A percentile compares a stretch with the other conserved stretches of the same genome.
phyloP scores from a whole-genome alignment of 768 basidiomycete species.

The Coprinopsis marcescibilis region DNA sequence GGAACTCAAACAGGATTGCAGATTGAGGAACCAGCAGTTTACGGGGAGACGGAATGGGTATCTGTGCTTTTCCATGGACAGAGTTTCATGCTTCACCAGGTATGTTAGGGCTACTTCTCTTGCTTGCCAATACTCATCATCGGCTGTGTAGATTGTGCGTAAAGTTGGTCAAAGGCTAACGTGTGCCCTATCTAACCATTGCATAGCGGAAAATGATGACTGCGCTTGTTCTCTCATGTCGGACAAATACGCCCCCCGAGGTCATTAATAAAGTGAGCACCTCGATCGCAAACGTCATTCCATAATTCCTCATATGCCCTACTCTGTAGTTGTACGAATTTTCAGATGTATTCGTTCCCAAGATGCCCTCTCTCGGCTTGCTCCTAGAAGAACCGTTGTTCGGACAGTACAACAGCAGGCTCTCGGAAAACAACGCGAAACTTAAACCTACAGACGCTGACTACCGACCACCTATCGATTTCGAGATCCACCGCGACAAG shows the following conservation, averaged over 20 bases:
- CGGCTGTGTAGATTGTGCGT: slow-evolving; percentile 44
- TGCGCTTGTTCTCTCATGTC: slow-evolving; percentile 68
- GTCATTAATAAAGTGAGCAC: slow-evolving; percentile 64
- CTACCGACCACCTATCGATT: slow-evolving; percentile 68
- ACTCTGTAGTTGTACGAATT: slow-evolving; percentile 66
- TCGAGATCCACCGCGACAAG: slow-evolving; percentile 54
- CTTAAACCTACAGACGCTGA: slow-evolving; percentile 49
- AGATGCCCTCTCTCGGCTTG: slow-evolving; percentile 92
- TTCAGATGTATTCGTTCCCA: slow-evolving; percentile 77
- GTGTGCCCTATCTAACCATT: slow-evolving; percentile 11
- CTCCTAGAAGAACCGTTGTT: slow-evolving; percentile 86
- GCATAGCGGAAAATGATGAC: slow-evolving; percentile 98
- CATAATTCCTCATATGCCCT: background rate
- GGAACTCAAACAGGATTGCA: slow-evolving; percentile 21
- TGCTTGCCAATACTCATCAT: background rate
- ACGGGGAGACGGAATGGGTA: slow-evolving; percentile 93
- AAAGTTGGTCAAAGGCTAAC: slow-evolving; percentile 11
- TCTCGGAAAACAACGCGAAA: slow-evolving; percentile 44
- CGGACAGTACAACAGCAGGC: slow-evolving; percentile 64
- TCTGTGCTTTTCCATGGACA: slow-evolving; percentile 92
- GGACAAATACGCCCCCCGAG: slow-evolving; percentile 68
- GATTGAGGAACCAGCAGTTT: slow-evolving; percentile 82
- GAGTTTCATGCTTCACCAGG: slow-evolving; percentile 99
- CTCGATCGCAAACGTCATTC: background rate
- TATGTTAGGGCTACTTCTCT: slow-evolving; percentile 27